These are phyloP conservation scores for Medicago ruthenica DNA, from an alignment of 306 rosid species.

Conservation along the genomic window DNA sequence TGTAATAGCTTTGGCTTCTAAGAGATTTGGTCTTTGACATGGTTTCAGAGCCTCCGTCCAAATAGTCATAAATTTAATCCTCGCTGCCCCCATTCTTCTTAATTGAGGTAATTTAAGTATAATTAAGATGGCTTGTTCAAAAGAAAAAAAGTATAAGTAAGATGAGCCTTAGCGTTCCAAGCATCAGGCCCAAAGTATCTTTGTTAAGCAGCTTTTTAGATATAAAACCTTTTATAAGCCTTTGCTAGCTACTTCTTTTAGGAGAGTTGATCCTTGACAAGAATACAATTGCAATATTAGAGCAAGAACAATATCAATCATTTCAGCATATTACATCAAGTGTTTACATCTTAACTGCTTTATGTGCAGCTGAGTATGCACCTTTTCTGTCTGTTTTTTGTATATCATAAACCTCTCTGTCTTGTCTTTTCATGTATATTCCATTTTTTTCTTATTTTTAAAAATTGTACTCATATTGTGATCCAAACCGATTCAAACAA, in stretches of 20 bases:
- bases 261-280: conserved; percentile 9
- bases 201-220: neutral
- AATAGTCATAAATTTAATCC: neutral
- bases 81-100: neutral
- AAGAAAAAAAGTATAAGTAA: neutral
- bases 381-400: conserved; percentile 13
- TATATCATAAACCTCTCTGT: conserved; percentile 13
- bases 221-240: neutral
- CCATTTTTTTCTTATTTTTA: conserved; percentile 9
- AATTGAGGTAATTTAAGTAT: neutral
- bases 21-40: conserved; percentile 4
- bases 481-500: neutral
- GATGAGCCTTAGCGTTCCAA: neutral
- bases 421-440: conserved; percentile 31
- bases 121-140: neutral
- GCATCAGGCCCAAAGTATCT: neutral
- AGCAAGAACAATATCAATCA: neutral
- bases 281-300: conserved; percentile 3
- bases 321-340: conserved; percentile 12
- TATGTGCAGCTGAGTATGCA: neutral
- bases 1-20: neutral
- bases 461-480: neutral
- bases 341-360: conserved; percentile 19
- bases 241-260: neutral
- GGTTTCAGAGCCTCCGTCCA: neutral